These are phyloP conservation scores for Sequoiadendron giganteum DNA, from an alignment of 75 land plant species.

Conservation along the genomic window DNA sequence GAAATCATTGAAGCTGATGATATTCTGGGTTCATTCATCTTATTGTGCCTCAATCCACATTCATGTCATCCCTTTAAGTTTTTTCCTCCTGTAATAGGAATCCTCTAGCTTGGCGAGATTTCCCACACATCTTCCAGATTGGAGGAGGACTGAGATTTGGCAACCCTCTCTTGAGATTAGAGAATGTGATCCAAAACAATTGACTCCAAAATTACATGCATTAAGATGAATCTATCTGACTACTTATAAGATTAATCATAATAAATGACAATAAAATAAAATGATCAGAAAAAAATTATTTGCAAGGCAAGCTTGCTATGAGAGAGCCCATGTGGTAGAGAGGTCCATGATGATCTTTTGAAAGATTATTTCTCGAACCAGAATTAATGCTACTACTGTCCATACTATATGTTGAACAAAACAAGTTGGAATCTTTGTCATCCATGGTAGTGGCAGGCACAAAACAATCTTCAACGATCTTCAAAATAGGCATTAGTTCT, in stretches of 20 bases:
- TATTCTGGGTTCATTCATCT: not conserved
- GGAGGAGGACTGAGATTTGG: constrained; percentile 59
- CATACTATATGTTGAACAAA: too few species aligned
- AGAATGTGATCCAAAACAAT: too few species aligned
- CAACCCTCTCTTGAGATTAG: constrained; percentile 42
- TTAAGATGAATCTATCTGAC: too few species aligned
- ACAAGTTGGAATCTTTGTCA: too few species aligned
- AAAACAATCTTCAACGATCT: too few species aligned
- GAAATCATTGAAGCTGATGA: not conserved
- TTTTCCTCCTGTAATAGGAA: constrained; percentile 49
- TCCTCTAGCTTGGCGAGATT: constrained; percentile 56
- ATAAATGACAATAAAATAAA: not conserved
- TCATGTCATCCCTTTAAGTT: not conserved
- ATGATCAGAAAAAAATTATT: constrained; percentile 13
- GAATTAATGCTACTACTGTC: too few species aligned
- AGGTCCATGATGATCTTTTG: not conserved
- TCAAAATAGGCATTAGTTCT: too few species aligned
- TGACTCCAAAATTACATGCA: too few species aligned
- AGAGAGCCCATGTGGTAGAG: constrained; percentile 34
- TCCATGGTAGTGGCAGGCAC: too few species aligned
- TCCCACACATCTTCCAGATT: constrained; percentile 56
- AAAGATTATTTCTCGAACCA: not conserved
- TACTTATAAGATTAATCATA: too few species aligned
- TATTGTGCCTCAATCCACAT: not conserved
- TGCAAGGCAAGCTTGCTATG: constrained; percentile 25